Conservation (phyloP, 2,329 filamentous ascomycete species). For the Lomentospora prolificans region DNA sequence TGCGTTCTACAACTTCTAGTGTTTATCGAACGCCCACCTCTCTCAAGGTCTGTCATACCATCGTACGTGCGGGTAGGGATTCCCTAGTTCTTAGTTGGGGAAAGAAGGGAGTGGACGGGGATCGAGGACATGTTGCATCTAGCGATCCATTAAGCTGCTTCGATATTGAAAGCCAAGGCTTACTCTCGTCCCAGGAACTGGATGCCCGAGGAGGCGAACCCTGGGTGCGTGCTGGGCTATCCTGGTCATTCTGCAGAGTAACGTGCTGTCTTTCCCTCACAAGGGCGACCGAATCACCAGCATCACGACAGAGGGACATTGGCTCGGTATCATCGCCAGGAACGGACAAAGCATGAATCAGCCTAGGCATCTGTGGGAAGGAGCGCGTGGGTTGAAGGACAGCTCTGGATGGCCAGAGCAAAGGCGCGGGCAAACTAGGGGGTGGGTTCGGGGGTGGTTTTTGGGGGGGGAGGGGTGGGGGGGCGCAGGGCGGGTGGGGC, state of each 20-base stretch:
- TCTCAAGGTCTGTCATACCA: no score
- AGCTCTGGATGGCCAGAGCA: constrained; percentile 3
- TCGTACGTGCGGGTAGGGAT: neutral
- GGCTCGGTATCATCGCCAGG: neutral
- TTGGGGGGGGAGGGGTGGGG: neutral
- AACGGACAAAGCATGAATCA: neutral
- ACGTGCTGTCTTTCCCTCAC: neutral
- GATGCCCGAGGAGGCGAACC: neutral
- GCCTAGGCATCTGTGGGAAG: neutral
- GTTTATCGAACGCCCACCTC: neutral
- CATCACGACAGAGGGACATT: neutral
- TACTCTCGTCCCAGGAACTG: neutral
- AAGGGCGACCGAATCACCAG: neutral
- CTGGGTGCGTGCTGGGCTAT: no score
- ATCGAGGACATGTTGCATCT: neutral
- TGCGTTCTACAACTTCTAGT: neutral
- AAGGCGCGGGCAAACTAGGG: neutral
- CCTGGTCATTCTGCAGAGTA: neutral
- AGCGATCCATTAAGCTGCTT: neutral
- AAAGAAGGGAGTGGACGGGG: neutral
- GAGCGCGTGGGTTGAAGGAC: constrained; percentile 3
- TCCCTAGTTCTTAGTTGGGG: neutral
- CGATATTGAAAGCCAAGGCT: neutral
- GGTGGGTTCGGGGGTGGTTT: neutral
- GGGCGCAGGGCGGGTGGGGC: neutral